Evolutionary conservation across 78 protist species (phyloP), one percentile per base, ranked within the genome.

Genomic region (Cavenderia fasciculata): DNA sequence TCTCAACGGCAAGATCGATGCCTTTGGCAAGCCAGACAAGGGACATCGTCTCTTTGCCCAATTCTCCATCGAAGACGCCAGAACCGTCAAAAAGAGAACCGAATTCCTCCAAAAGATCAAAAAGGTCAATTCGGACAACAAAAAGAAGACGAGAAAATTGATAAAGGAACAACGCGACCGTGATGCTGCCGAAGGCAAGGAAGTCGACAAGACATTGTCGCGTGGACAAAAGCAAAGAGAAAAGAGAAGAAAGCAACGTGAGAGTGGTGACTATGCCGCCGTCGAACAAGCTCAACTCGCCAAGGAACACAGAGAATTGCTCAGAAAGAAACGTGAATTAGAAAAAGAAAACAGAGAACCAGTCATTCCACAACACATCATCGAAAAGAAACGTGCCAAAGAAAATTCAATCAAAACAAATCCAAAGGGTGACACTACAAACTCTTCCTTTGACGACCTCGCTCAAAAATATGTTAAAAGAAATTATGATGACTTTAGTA

Each of bases 211-310:
- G 27, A 43, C 47, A 66, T 21, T 33, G 36, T 23, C 61, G 38
- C 34, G 90, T 44, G 90, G 90, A 44, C 51, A 46, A 12, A 82
- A 47, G 73, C 90, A 82, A 68, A 68, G 90, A 47, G 69, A 68
- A 56, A 82, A 82, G 78, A 82, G 56, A 33, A 68, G 90, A 46
- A 14, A 19, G 16, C 0, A 23, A 46, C 65, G 74, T 68, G 27
- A 63, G 47, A n/a, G n/a, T n/a, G n/a, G n/a, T n/a, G n/a, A n/a
- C n/a, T n/a, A n/a, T n/a, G n/a, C n/a, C n/a, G n/a, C n/a, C n/a
- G n/a, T n/a, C n/a, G n/a, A n/a, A n/a, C 19, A 63, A 38, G 4
- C 27, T 6, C 34, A 57, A 27, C 1, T 5, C 2, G 63, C 63
- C 2, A 47, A 47, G 2, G 38, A 38, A 8, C n/a, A 57, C 2